Evolutionary conservation across 805 yeast genomes (phyloP), one percentile per base, ranked within the genome.

Genomic region (Hermanozyma aechmeae): DNA sequence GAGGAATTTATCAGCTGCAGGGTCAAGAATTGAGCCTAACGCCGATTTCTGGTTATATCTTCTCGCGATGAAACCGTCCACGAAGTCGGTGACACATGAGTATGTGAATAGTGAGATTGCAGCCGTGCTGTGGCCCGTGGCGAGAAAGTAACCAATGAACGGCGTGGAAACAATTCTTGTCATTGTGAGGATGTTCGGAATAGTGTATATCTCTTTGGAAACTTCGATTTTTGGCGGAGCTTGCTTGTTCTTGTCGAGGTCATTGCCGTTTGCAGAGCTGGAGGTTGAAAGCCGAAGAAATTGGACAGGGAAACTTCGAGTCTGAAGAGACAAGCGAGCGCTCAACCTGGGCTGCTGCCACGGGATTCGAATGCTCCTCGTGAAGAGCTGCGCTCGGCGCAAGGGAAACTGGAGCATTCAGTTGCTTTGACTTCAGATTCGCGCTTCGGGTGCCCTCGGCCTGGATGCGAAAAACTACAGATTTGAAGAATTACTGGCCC

Each of bases 61-160:
- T 31, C 99, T 65, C 4, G 99, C 99, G 38, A 93, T 73, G 46
- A 57, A 82, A 0, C 99, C 99, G 53, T 92, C 99, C 14, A 87
- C 56, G 38, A 83, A 79, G 51, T 92, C 99, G 0, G 98, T 89
- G 4, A 86, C 51, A 39, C 96, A 80, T 0, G 96, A 86, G 45
- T 85, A 86, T 0, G 75, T 65, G 52, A 92, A 89, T 8, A 92
- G 47, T 1, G 74, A 69, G 25, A 84, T 57, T 0, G 97, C 95
- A 26, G 68, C 58, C 9, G 65, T 53, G 2, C 79, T 59, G 16
- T 83, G 68, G 11, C 79, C 75, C 4, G 75, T 57, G 14, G 85
- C 63, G 8, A 89, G 74, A 42, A 76, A 68, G 44, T 79, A 80
- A 0, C 96, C 97, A 18, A 93, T 76, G 9, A 76, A 53, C 0